Conservation (phyloP, 371 early-diverging fungal genomes). For the Batkoa obscura region DNA sequence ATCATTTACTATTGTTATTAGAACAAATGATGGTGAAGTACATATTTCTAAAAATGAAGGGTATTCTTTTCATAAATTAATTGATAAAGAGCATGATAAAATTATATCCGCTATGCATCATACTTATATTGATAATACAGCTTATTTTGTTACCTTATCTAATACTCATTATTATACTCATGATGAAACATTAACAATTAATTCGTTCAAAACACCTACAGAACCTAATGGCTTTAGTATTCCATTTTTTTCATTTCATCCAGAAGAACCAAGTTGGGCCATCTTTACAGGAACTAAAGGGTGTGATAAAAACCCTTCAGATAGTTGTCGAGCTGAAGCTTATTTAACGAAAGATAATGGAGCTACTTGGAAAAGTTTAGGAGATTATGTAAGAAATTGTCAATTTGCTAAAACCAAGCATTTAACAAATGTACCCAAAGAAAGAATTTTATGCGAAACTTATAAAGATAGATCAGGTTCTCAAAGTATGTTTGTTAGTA, state of each 20-base stretch:
- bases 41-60: constrained; percentile 60
- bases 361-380: constrained; percentile 40
- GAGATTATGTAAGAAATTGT: constrained; percentile 53
- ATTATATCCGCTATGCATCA: constrained; percentile 40
- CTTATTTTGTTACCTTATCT: constrained; percentile 45
- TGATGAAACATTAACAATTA: constrained; percentile 46
- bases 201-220: constrained; percentile 28
- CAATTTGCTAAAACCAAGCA: constrained; percentile 44
- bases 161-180: constrained; percentile 32
- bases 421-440: constrained; percentile 24
- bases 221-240: constrained; percentile 30
- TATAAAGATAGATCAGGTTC: constrained; percentile 36
- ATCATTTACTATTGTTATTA: constrained; percentile 30
- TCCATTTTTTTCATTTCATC: constrained; percentile 58
- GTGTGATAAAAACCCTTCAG: constrained; percentile 17
- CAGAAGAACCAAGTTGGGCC: constrained; percentile 48
- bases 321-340: constrained; percentile 23
- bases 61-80: constrained; percentile 31
- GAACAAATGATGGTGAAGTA: constrained; percentile 28
- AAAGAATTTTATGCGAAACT: constrained; percentile 47
- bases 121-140: constrained; percentile 41
- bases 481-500: constrained; percentile 20
- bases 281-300: constrained; percentile 45
- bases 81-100: constrained; percentile 10
- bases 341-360: constrained; percentile 55